Evolutionary conservation across 1,139 yeast genomes (phyloP).

Genomic region (Tardiomyces depauwii): DNA sequence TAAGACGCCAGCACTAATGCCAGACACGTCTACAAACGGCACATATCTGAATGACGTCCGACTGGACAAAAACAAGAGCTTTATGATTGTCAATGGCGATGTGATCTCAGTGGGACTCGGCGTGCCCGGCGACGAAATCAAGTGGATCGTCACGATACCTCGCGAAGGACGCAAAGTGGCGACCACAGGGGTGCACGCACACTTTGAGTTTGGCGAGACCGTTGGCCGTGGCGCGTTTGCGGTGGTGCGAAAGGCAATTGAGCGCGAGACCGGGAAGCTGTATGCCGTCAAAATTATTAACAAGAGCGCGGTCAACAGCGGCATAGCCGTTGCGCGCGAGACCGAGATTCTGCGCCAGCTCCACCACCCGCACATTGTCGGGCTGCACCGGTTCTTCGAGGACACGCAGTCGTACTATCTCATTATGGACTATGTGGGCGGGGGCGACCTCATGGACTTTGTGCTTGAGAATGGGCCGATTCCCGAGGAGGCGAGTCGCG

Average conservation of each 20-base stretch:
- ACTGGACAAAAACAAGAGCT: constrained; percentile 68
- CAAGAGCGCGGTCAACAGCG: constrained; percentile 70
- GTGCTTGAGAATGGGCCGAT: constrained; percentile 87
- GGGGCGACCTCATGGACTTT: constrained; percentile 96
- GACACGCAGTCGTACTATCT: constrained; percentile 71
- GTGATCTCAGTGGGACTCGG: constrained; percentile 89
- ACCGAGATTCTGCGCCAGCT: constrained; percentile 64
- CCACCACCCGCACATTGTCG: constrained; percentile 77
- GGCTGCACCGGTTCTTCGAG: constrained; percentile 73
- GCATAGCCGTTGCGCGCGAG: constrained; percentile 78
- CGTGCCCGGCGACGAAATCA: constrained; percentile 61
- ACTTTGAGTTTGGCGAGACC: constrained; percentile 70
- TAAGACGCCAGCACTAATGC: constrained; percentile 7
- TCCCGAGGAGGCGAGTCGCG: constrained; percentile 82
- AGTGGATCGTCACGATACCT: constrained; percentile 49
- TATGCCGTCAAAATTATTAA: constrained; percentile 87
- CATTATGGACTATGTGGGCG: constrained; percentile 91
- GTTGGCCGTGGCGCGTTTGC: constrained; percentile 98
- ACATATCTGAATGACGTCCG: constrained; percentile 71
- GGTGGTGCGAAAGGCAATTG: constrained; percentile 82
- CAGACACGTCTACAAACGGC: constrained; percentile 54
- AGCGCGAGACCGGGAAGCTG: constrained; percentile 70
- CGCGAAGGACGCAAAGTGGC: constrained; percentile 3
- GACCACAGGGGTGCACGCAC: constrained; percentile 40
- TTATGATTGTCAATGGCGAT: constrained; percentile 82